Evolutionary conservation across 768 basidiomycete genomes (phyloP).

Genomic region (Polyporus arcularius): DNA sequence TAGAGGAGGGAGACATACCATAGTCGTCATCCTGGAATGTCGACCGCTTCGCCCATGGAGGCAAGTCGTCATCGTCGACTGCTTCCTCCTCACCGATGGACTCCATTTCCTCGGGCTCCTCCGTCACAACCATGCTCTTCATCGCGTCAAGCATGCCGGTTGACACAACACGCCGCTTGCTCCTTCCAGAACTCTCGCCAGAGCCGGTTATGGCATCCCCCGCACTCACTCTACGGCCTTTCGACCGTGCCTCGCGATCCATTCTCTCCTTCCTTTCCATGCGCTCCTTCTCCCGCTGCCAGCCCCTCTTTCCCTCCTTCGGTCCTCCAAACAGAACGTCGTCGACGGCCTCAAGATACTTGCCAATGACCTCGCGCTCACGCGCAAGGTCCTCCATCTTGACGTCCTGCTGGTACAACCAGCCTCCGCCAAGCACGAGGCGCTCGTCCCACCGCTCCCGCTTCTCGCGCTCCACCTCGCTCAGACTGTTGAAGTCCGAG

Average conservation of each 20-base stretch:
- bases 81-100: conserved; percentile 48
- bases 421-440: conserved; percentile 78
- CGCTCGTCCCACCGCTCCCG: conserved; percentile 80
- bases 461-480: conserved; percentile 54
- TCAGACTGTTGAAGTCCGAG: conserved; percentile 45
- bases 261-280: conserved; percentile 43
- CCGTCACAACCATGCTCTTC: conserved; percentile 43
- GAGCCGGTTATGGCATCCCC: conserved; percentile 36
- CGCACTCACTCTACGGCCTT: conserved; percentile 50
- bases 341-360: conserved; percentile 79
- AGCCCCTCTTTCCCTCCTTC: conserved; percentile 48
- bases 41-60: conserved; percentile 72
- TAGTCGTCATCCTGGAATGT: conserved; percentile 57
- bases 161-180: conserved; percentile 56
- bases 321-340: conserved; percentile 71
- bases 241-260: conserved; percentile 40
- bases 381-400: conserved; percentile 50
- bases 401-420: conserved; percentile 76
- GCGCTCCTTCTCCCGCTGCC: conserved; percentile 49
- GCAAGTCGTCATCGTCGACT: conserved; percentile 71
- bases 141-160: conserved; percentile 59
- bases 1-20: conserved; percentile 42
- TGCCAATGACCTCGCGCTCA: conserved; percentile 56
- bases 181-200: conserved; percentile 9
- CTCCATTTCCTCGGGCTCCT: conserved; percentile 61